Conservation (phyloP, 1,284 basidiomycete species). For the Fistulina hepatica region DNA sequence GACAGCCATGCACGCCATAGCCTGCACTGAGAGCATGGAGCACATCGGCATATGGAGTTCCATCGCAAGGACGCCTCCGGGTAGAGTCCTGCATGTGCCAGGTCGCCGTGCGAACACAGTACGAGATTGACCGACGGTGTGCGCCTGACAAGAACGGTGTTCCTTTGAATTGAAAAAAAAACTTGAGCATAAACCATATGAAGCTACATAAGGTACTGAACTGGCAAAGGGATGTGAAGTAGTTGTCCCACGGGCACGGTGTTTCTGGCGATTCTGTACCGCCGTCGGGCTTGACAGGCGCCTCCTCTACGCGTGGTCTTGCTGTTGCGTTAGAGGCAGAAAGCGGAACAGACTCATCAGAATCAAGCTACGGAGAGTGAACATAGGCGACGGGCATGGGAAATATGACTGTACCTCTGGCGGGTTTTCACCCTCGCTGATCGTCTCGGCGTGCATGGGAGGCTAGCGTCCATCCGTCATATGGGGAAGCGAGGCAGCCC, state of each 20-base stretch:
- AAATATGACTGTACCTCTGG: too few species aligned
- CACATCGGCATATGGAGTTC: constrained; percentile 92
- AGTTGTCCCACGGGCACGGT: constrained; percentile 42
- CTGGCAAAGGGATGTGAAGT: constrained; percentile 58
- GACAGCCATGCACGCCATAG: constrained; percentile 88
- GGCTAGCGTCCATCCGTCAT: constrained; percentile 80
- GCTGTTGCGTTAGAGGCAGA: constrained; percentile 4
- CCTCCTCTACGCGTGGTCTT: constrained; percentile 13
- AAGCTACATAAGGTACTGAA: constrained; percentile 27
- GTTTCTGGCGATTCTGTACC: constrained; percentile 23
- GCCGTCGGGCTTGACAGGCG: constrained; percentile 18
- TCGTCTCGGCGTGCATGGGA: constrained; percentile 68
- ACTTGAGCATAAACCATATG: constrained; percentile 1
- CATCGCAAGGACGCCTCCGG: constrained; percentile 84
- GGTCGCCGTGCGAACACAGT: constrained; percentile 87
- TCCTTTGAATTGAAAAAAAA: too few species aligned
- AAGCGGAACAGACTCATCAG: constrained; percentile 18
- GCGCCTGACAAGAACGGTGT: constrained; percentile 31
- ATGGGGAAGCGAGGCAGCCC: constrained; percentile 79
- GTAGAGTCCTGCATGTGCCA: constrained; percentile 82
- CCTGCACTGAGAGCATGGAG: constrained; percentile 90
- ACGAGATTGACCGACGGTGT: constrained; percentile 77
- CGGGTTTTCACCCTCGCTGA: constrained; percentile 64
- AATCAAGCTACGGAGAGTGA: constrained; percentile 10
- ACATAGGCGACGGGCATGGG: too few species aligned